Conservation (phyloP, 176 grass and related monocot species). For the Poa pratensis region DNA sequence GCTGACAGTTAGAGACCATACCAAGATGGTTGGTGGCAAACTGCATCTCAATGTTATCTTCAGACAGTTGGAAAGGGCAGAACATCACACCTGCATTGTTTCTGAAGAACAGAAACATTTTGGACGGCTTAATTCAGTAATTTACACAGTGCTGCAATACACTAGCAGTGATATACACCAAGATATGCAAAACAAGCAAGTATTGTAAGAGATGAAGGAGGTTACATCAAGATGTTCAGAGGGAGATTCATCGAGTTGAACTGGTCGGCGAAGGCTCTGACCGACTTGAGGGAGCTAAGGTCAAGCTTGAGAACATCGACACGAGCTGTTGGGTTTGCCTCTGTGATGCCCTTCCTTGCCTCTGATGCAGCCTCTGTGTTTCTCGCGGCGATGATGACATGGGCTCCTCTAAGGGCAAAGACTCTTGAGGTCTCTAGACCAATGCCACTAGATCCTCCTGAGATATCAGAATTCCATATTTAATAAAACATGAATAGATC, state of each 20-base stretch:
- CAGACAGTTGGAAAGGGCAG: conserved; percentile 87
- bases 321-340: conserved; percentile 49
- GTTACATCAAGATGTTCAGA: conserved; percentile 95
- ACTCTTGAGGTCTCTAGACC: conserved; percentile 88
- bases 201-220: conserved; percentile 12
- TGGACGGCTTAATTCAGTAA: background rate
- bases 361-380: conserved; percentile 86
- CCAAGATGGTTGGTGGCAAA: conserved; percentile 98
- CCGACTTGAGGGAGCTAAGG: conserved; percentile 90
- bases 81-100: conserved; percentile 98
- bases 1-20: conserved; percentile 31
- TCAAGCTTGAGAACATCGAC: conserved; percentile 83
- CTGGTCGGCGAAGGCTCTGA: conserved; percentile 64
- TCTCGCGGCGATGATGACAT: conserved; percentile 90
- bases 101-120: conserved; percentile 58
- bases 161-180: conserved; percentile 6
- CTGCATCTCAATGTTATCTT: conserved; percentile 87
- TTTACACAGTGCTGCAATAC: background rate
- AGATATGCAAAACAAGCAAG: conserved; percentile 14
- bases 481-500: background rate
- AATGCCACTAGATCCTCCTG: conserved; percentile 92
- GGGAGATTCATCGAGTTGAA: conserved; percentile 84
- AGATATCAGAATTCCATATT: background rate
- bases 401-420: conserved; percentile 84
- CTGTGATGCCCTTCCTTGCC: conserved; percentile 60